phyloP scores from a whole-genome alignment of 2,329 filamentous ascomycete genomes.

The Orbilia blumenaviensis region DNA sequence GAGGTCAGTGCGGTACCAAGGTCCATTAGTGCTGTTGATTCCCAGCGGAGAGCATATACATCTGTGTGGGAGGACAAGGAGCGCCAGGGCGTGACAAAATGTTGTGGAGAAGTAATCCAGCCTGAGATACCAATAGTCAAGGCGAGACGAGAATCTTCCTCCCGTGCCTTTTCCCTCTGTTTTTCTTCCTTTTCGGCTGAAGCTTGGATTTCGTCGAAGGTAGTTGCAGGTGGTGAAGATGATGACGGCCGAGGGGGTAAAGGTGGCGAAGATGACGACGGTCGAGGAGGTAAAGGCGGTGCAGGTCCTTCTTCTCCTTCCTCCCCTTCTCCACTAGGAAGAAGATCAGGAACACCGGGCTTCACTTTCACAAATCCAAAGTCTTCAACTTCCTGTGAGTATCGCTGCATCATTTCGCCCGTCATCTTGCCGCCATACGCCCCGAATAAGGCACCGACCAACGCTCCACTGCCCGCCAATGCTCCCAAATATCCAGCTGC shows the following conservation, averaged over 20 bases:
- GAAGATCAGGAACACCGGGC: slow-evolving; percentile 60
- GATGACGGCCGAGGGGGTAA: slow-evolving; percentile 1
- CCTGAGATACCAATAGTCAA: slow-evolving; percentile 85
- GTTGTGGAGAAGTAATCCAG: slow-evolving; percentile 77
- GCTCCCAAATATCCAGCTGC: slow-evolving; percentile 81
- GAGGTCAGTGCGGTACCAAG: slow-evolving; percentile 80
- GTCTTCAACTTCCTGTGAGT: slow-evolving; percentile 84
- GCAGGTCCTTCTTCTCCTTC: neutral
- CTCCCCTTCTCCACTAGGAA: slow-evolving; percentile 20
- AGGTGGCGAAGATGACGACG: slow-evolving; percentile 57
- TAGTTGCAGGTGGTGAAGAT: slow-evolving; percentile 45
- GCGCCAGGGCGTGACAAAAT: slow-evolving; percentile 80
- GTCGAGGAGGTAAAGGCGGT: neutral
- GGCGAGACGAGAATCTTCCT: slow-evolving; percentile 67
- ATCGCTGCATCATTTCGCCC: slow-evolving; percentile 86
- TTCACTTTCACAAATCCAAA: slow-evolving; percentile 84
- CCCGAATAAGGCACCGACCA: slow-evolving; percentile 87
- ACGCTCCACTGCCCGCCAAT: slow-evolving; percentile 78
- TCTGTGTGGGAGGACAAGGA: slow-evolving; percentile 74
- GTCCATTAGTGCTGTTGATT: slow-evolving; percentile 78
- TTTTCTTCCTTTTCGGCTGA: no score
- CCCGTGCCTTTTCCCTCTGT: neutral
- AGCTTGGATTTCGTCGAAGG: slow-evolving; percentile 12
- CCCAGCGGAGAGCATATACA: slow-evolving; percentile 75
- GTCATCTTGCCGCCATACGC: slow-evolving; percentile 88